These are phyloP conservation scores for Solidago caesia DNA, from an alignment of 129 eudicot genomes.

Conservation along the genomic window DNA sequence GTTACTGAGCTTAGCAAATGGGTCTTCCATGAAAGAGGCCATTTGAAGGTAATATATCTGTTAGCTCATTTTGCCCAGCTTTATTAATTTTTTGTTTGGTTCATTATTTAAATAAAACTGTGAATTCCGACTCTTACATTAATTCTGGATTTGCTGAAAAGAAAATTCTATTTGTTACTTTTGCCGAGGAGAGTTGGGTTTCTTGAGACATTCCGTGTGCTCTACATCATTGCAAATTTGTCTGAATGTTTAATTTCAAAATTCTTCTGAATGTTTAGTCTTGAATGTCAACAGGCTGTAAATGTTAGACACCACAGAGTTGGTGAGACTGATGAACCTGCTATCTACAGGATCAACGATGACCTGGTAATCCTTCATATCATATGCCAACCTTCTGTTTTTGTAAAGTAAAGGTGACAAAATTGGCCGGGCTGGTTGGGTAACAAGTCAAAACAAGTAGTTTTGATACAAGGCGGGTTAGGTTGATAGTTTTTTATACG, in stretches of 20 bases:
- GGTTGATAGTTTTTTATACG: too few species aligned
- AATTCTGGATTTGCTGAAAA: conserved; percentile 5
- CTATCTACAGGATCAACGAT: conserved; percentile 86
- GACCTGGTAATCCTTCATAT: conserved; percentile 59
- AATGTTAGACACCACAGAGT: conserved; percentile 85
- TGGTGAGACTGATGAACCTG: conserved; percentile 85
- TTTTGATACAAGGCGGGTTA: too few species aligned
- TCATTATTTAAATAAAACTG: background rate
- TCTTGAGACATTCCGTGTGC: background rate
- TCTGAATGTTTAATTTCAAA: background rate
- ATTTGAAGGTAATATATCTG: conserved; percentile 64
- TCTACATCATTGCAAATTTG: too few species aligned
- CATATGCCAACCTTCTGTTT: background rate
- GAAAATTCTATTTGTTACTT: conserved; percentile 9
- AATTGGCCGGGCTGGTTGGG: background rate
- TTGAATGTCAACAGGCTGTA: conserved; percentile 58
- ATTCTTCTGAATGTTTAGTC: conserved; percentile 9
- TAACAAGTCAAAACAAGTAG: background rate
- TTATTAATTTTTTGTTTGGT: background rate
- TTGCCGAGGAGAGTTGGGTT: background rate
- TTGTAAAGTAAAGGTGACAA: background rate
- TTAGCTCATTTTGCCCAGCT: background rate
- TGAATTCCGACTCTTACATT: background rate
- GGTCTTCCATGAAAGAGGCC: conserved; percentile 99
- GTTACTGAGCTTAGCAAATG: conserved; percentile 92